phyloP scores from a whole-genome alignment of 2,329 filamentous ascomycete genomes.

The Fusarium tuaranense region DNA sequence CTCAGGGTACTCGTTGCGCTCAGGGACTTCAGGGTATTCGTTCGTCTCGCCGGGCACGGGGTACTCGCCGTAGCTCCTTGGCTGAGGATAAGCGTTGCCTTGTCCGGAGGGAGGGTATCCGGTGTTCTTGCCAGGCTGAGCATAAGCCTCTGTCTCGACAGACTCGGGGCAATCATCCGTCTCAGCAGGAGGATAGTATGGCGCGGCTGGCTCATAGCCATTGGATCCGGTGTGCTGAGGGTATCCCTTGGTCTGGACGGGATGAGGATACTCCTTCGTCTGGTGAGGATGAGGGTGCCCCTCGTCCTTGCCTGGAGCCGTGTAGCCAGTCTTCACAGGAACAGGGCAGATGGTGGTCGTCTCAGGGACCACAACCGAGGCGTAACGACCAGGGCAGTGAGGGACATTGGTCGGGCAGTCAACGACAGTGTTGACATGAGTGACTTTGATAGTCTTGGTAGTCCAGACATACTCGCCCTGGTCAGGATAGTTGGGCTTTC shows the following conservation, averaged over 20 bases:
- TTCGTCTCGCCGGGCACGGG: neutral
- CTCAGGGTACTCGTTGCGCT: neutral
- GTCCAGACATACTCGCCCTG: slow-evolving; percentile 51
- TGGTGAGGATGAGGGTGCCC: slow-evolving; percentile 1
- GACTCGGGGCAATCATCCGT: neutral
- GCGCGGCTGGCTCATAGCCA: neutral
- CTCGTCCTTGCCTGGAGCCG: slow-evolving; percentile 9
- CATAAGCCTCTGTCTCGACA: neutral
- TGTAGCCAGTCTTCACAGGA: slow-evolving; percentile 41
- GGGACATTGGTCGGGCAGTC: slow-evolving; percentile 52
- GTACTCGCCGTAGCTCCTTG: neutral
- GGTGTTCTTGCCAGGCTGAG: neutral
- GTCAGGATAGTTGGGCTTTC: slow-evolving; percentile 41
- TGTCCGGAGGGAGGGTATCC: neutral
- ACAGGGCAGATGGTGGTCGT: slow-evolving; percentile 60
- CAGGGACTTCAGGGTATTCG: neutral
- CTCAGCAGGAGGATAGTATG: neutral
- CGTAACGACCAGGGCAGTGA: slow-evolving; percentile 54
- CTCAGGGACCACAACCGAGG: slow-evolving; percentile 53
- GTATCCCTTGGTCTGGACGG: neutral
- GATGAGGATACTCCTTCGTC: neutral
- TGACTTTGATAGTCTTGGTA: slow-evolving; percentile 53
- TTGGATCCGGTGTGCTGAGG: neutral
- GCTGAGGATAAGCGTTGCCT: neutral
- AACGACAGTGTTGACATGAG: slow-evolving; percentile 52